A percentile compares a stretch with the other conserved stretches of the same genome.
Conservation (phyloP, 2,329 filamentous ascomycete genomes). For the Diaporthe capsici region DNA sequence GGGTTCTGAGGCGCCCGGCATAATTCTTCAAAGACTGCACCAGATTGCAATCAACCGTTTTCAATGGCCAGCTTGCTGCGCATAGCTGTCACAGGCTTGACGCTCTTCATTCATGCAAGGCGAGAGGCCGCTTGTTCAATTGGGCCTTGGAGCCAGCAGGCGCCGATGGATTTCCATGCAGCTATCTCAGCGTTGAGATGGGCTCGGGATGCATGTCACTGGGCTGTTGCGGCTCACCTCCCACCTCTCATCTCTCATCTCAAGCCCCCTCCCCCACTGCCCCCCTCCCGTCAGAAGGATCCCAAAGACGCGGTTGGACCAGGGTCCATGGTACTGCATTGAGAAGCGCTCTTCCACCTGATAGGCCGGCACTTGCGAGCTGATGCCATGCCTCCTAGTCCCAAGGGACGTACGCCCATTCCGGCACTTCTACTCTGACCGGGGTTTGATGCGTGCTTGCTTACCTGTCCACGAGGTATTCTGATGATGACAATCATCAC, state of each 20-base stretch:
- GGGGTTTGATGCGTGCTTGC: background rate
- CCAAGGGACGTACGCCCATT: background rate
- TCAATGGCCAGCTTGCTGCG: background rate
- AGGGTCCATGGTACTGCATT: background rate
- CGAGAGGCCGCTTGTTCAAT: background rate
- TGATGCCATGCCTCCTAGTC: background rate
- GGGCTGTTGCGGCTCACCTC: background rate
- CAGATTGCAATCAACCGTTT: background rate
- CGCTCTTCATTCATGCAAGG: background rate
- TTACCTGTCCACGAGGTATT: background rate
- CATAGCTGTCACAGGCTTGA: background rate
- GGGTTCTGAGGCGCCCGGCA: slow-evolving; percentile 2
- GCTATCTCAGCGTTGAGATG: background rate
- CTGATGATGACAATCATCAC: background rate
- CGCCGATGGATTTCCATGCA: background rate
- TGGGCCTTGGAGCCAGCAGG: background rate
- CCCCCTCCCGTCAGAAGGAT: background rate
- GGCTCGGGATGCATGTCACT: background rate
- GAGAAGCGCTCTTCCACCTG: background rate
- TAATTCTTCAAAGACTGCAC: background rate
- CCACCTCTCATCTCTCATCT: background rate
- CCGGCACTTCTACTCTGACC: background rate
- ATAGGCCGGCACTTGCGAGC: slow-evolving; percentile 11
- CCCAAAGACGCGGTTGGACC: background rate
- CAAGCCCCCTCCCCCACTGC: no score